These are phyloP conservation scores for Penicillium flavigenum DNA, from an alignment of 495 filamentous ascomycete species.

Conservation along the genomic window DNA sequence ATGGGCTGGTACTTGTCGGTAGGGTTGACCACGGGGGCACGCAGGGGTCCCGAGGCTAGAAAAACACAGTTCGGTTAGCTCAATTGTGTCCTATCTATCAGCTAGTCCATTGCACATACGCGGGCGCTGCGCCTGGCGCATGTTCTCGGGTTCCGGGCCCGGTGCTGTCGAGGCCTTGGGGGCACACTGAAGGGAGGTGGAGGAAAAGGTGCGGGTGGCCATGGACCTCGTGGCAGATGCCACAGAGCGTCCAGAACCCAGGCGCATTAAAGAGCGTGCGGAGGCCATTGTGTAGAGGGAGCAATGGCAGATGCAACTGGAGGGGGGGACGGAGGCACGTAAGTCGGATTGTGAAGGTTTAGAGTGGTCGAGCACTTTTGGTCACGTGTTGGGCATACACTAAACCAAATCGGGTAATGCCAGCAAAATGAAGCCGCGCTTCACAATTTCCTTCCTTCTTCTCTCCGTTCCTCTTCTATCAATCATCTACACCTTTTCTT, in stretches of 20 bases:
- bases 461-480: slow-evolving; percentile 26
- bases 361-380: slow-evolving; percentile 26
- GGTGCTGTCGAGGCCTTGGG: slow-evolving; percentile 50
- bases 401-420: slow-evolving; percentile 34
- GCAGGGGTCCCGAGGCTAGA: slow-evolving; percentile 60
- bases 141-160: slow-evolving; percentile 56
- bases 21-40: slow-evolving; percentile 83
- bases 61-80: slow-evolving; percentile 20
- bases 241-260: slow-evolving; percentile 62
- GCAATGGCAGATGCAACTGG: slow-evolving; percentile 31
- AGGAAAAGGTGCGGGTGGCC: slow-evolving; percentile 54
- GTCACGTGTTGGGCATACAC: slow-evolving; percentile 35
- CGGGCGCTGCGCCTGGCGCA: slow-evolving; percentile 62
- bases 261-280: slow-evolving; percentile 64
- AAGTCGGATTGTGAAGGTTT: slow-evolving; percentile 39
- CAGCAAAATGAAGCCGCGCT: slow-evolving; percentile 43
- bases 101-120: slow-evolving; percentile 45
- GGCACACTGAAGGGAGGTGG: slow-evolving; percentile 54
- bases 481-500: slow-evolving; percentile 19
- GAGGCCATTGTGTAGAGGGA: slow-evolving; percentile 43
- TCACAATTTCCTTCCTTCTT: slow-evolving; percentile 39
- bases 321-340: slow-evolving; percentile 26
- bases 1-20: slow-evolving; percentile 87
- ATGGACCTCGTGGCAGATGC: slow-evolving; percentile 58
- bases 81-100: slow-evolving; percentile 11